Evolutionary conservation across 2,329 filamentous ascomycete species (phyloP).

Genomic region (Decorospora gaudefroyi): DNA sequence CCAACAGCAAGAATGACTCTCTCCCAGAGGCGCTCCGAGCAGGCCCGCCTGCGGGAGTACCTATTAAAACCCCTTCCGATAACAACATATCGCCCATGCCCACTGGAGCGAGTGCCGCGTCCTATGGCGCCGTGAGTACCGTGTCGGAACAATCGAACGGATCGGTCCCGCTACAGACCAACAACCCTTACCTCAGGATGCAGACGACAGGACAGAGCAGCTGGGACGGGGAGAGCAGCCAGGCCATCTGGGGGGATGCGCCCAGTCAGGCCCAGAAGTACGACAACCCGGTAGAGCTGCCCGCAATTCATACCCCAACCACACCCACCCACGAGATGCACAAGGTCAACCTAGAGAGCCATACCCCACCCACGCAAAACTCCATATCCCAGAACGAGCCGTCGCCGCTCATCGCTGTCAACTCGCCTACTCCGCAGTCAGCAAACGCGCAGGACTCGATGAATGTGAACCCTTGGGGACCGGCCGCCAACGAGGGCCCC

Average conservation of each 20-base stretch:
- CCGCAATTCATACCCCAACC: slow-evolving; percentile 48
- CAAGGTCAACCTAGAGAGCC: slow-evolving; percentile 42
- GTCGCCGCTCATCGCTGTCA: slow-evolving; percentile 37
- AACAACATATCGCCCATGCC: slow-evolving; percentile 39
- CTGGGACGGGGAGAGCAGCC: slow-evolving; percentile 45
- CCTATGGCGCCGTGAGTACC: slow-evolving; percentile 38
- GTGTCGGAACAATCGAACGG: slow-evolving; percentile 34
- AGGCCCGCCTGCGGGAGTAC: slow-evolving; percentile 40
- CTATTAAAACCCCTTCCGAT: slow-evolving; percentile 36
- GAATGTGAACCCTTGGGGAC: slow-evolving; percentile 36
- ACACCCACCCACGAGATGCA: slow-evolving; percentile 47
- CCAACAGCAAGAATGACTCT: slow-evolving; percentile 10
- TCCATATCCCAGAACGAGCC: slow-evolving; percentile 30
- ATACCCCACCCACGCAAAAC: slow-evolving; percentile 14
- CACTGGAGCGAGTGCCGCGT: slow-evolving; percentile 36
- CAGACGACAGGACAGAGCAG: slow-evolving; percentile 45
- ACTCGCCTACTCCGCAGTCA: slow-evolving; percentile 24
- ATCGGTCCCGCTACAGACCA: slow-evolving; percentile 46
- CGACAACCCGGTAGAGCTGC: slow-evolving; percentile 49
- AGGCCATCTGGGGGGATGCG: slow-evolving; percentile 48
- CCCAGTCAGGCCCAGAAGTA: slow-evolving; percentile 34
- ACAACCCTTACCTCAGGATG: slow-evolving; percentile 52
- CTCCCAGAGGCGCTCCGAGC: slow-evolving; percentile 41
- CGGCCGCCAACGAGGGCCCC: slow-evolving; percentile 12
- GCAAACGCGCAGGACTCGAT: slow-evolving; percentile 31